Evolutionary conservation across 1,284 basidiomycete genomes (phyloP), one percentile per base, ranked within the genome.

Genomic region (Agroathelia rolfsii): DNA sequence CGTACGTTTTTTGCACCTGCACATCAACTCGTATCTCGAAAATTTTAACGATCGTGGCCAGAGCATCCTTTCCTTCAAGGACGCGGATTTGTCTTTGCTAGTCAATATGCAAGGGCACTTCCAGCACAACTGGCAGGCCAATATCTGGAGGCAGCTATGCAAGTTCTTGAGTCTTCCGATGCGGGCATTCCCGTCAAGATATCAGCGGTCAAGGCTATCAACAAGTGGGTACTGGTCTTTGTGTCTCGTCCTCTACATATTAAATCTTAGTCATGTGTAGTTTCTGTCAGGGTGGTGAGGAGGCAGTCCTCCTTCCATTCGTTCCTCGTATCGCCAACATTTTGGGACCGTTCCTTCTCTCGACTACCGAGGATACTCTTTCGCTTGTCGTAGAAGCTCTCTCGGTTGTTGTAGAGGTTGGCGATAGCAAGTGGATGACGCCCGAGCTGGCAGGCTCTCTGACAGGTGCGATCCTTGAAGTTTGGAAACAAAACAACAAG

Each of bases 1-100:
- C 74, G 82, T 82, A 44, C 34, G 62, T 56, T 24, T 5, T n/a
- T n/a, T n/a, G n/a, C n/a, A n/a, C n/a, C n/a, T n/a, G n/a, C n/a
- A n/a, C n/a, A n/a, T n/a, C n/a, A n/a, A n/a, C n/a, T n/a, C n/a
- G n/a, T n/a, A n/a, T n/a, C n/a, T n/a, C n/a, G n/a, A 11, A 18
- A 16, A 26, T 18, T 30, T 15, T 32, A 14, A 24, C 36, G 41
- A 16, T 35, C 36, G 27, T 15, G 19, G 16, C 6, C 40, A 88
- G 89, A 85, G 10, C 71, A 68, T 33, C 85, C 89, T 0, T 96
- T 96, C 69, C 58, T 98, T 29, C 92, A 95, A 57, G 95, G 94
- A 6, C 72, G 94, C 36, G 85, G 80, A 2, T 95, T 97, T 41
- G 87, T 97, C 24, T 94, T 97, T 48, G 89, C 90, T 0, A 90